Evolutionary conservation across 2,329 filamentous ascomycete species (phyloP), one percentile per base, ranked within the genome.

Genomic region (Colletotrichum cordylinicola): DNA sequence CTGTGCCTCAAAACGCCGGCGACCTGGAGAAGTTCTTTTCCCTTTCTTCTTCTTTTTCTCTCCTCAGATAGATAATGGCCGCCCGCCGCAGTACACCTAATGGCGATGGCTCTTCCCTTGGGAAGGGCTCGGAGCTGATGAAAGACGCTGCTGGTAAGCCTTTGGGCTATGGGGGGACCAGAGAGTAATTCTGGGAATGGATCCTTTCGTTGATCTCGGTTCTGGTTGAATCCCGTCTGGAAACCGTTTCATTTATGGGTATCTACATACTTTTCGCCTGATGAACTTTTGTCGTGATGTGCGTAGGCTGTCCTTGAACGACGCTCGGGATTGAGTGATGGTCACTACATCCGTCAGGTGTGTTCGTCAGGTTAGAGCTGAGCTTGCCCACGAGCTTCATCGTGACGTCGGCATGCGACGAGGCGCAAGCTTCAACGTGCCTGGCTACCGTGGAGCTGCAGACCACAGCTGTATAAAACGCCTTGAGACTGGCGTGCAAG

Each of bases 191-290:
- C 72, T 72, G 67, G 72, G 77, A 75, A 73, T 65, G 75, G 77
- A 78, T 78, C 77, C 77, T 78, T 68, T 78, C 77, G 77, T 78
- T 78, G 76, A 78, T 78, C 77, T 78, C 77, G 77, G 60, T 72
- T 75, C 77, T 70, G 67, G 69, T 68, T 67, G 35, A 33, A 60
- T 60, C 48, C 66, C 77, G 58, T 77, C 77, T 72, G 67, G 75
- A 75, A 72, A 39, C 75, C 77, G 77, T 78, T 78, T 78, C 77
- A 77, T 78, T 78, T 75, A 77, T 73, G 56, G 77, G 67, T 74
- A 78, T 78, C 77, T 78, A 78, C 77, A 78, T 71, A 52, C 39
- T 74, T 7, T 61, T 60, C 58, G 58, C 58, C 65, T 43, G 37
- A 29, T 55, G 43, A 48, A 3, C 0, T 7, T 9, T 13, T 13